These are phyloP conservation scores for Rhodosporidiobolus sp. DNA, from an alignment of 768 basidiomycete genomes.

Conservation along the genomic window DNA sequence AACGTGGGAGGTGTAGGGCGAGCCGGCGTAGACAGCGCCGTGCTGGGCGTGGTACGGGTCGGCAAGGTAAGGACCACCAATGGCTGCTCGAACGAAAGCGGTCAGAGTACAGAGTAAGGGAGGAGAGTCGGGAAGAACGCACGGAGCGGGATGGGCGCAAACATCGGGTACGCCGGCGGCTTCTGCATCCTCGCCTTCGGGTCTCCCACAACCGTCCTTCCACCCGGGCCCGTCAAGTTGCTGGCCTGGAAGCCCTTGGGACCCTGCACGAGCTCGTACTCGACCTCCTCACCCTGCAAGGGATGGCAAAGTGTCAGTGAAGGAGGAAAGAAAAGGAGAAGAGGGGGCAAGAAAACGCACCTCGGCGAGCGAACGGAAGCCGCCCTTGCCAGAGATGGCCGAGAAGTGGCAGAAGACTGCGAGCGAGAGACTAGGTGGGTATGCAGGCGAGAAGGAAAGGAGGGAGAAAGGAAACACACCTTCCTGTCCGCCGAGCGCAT, in stretches of 20 bases:
- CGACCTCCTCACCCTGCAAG: conserved; percentile 40
- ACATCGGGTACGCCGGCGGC: conserved; percentile 35
- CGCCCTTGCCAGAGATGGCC: conserved; percentile 42
- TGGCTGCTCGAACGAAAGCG: neutral
- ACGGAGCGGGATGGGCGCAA: conserved; percentile 37
- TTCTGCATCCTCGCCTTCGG: conserved; percentile 31
- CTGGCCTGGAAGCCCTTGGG: conserved; percentile 45
- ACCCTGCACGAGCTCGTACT: conserved; percentile 44
- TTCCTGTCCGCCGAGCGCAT: conserved; percentile 45
- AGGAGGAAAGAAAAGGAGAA: neutral
- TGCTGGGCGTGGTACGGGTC: conserved; percentile 45
- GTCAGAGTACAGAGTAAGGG: neutral
- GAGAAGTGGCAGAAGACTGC: conserved; percentile 45
- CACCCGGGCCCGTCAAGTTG: conserved; percentile 44
- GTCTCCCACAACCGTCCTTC: conserved; percentile 35
- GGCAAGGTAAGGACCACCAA: conserved; percentile 34
- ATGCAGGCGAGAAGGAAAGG: neutral
- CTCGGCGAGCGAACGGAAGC: conserved; percentile 44
- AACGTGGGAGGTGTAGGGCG: conserved; percentile 44
- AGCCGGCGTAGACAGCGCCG: conserved; percentile 43
- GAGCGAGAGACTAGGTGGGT: neutral
- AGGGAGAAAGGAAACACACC: conserved; percentile 15
- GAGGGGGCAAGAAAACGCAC: conserved; percentile 14
- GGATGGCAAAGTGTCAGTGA: no score
- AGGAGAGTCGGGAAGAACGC: conserved; percentile 3